Evolutionary conservation across 768 basidiomycete species (phyloP).

Genomic region (Ephemerocybe angulata): DNA sequence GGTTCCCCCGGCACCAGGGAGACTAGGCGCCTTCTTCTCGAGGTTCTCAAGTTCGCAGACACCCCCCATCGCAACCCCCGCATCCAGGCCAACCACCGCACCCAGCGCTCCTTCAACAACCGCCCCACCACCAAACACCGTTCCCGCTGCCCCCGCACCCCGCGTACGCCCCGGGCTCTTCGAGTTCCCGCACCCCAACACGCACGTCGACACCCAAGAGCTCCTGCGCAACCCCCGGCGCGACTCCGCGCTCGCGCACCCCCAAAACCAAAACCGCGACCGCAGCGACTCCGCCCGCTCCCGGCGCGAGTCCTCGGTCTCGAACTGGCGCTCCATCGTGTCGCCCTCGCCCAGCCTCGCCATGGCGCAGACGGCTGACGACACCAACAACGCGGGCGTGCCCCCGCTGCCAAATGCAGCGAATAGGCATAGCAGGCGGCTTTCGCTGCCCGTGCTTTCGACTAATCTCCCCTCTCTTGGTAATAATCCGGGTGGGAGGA

Average conservation of each 20-base stretch:
- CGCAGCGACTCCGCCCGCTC: no score
- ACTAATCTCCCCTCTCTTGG: background rate
- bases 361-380: background rate
- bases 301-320: conserved; percentile 1
- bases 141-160: background rate
- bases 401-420: background rate
- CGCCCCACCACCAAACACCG: background rate
- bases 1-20: background rate
- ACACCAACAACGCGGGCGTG: background rate
- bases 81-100: no score
- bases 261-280: no score
- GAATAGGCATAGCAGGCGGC: background rate
- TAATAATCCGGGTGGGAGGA: conserved; percentile 2
- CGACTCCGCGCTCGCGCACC: no score
- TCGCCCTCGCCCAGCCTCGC: conserved; percentile 7
- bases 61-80: no score
- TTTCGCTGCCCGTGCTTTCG: background rate
- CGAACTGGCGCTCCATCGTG: conserved; percentile 5
- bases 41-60: background rate
- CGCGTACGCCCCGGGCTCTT: background rate
- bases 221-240: no score
- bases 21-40: background rate
- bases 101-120: no score
- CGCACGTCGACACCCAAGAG: no score
- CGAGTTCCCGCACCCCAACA: background rate